Conservation (phyloP, 1,139 yeast genomes). For the Kazachstania sp. region DNA sequence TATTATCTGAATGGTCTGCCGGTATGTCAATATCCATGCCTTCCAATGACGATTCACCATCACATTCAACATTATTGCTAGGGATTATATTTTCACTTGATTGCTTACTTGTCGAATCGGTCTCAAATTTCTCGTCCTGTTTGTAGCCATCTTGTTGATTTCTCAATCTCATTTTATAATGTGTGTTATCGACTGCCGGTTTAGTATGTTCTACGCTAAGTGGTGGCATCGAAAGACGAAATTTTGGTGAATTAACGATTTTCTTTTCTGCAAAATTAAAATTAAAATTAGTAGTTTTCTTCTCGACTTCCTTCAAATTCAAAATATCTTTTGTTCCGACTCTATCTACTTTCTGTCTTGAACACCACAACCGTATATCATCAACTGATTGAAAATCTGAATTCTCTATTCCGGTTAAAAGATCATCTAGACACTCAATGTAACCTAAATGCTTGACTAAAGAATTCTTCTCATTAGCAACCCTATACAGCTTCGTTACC, state of each 20-base stretch:
- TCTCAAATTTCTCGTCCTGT: background rate
- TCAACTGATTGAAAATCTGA: constrained; percentile 7
- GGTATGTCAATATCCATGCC: no score
- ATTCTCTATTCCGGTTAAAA: constrained; percentile 11
- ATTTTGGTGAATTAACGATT: constrained; percentile 6
- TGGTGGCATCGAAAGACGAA: constrained; percentile 12
- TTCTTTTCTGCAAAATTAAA: constrained; percentile 2
- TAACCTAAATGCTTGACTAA: constrained; percentile 24
- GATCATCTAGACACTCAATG: constrained; percentile 21
- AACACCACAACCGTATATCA: constrained; percentile 19
- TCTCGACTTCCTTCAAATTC: constrained; percentile 3
- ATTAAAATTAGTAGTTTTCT: background rate
- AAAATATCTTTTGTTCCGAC: constrained; percentile 2
- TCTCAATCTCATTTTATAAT: background rate
- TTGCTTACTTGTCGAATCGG: background rate
- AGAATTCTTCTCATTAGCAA: constrained; percentile 25
- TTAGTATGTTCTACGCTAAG: constrained; percentile 9
- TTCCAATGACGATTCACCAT: no score
- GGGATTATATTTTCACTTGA: background rate
- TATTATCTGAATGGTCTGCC: background rate
- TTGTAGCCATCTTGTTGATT: background rate
- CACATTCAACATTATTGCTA: background rate
- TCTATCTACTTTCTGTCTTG: constrained; percentile 14
- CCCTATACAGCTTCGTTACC: constrained; percentile 24
- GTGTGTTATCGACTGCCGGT: background rate